Base-by-base conservation (phyloP, 1,139 yeast species). In the Protomyces gravidus region DNA sequence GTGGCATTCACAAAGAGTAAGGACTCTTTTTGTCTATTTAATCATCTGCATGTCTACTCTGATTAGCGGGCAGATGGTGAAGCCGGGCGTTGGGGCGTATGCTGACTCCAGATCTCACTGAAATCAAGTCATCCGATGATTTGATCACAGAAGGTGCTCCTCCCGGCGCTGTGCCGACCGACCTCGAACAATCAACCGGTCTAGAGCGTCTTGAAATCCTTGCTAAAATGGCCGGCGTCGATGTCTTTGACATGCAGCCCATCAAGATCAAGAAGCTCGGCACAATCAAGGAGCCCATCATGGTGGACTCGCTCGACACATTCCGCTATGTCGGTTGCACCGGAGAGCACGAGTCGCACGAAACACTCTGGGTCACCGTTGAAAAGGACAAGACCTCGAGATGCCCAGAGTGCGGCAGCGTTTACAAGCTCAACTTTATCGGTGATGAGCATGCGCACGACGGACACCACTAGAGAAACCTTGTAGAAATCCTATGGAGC, bases 321-420 rank as follows among this genome's bases (percentile, higher is more conserved):
- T 84, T 83, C 80, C 88, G 97, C 80, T 90, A 89, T 73, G 92
- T 94, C 69, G 99, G 97, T 64, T 92, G 98, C 79, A 86, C 95
- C 68, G 99, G 99, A 72, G 83, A 88, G 68, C 95, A 94, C 71
- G 96, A 89, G 67, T 81, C 88, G 64, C 97, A 90, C 78, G 84
- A 82, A 69, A 83, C 55, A n/a, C 55, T 65, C 26, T 92, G 98
- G 97, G 81, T 92, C 78, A 85, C 85, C 77, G 96, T 95, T 69
- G 86, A 90, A 68, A 82, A 80, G 67, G 88, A 82, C 61, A 78
- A 86, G 76, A 85, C 85, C 66, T 88, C 88, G 67, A 89, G 99
- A 83, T 94, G 97, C 80, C 89, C 97, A 96, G 97, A 90, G 75
- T 92, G 97, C 76, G 99, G 99, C 75, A 85, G 90, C 68, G 95